Evolutionary conservation across 148 eudicot species (phyloP), one percentile per base, ranked within the genome.

Genomic region (Tetragonia tetragonoides): DNA sequence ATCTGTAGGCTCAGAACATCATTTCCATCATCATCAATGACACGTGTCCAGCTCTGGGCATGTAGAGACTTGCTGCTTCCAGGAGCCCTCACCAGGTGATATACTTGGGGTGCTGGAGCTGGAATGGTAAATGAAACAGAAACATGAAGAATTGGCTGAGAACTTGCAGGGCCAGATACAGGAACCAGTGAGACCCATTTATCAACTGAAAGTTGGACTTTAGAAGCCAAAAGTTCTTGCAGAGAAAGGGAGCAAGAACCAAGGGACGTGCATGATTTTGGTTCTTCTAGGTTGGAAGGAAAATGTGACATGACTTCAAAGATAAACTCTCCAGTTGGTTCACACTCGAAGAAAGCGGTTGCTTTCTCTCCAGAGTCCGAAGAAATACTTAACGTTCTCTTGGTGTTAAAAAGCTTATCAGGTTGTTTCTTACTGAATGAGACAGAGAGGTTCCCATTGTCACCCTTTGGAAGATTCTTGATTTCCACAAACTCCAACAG

Each of bases 281-380:
- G 46, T 63, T 82, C 66, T 37, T 83, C 84, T 81, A 83, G 81
- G 81, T 63, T 75, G 56, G 89, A 85, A 76, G 84, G 63, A 53
- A 83, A 86, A 60, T 70, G 80, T 24, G 86, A 83, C 10, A 83
- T 42, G 69, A 95, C 86, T 79, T 90, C 95, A 77, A 93, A 86
- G 24, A 85, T 78, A 63, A 96, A 79, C 75, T 84, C 77, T 84
- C 98, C 99, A 77, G 82, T 79, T 72, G 98, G 89, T 81, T 91
- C 87, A 82, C 99, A 96, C 2, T 85, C 87, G 84, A 96, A 93
- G 70, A 53, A 82, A 82, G 98, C 99, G 68, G 93, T 91, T 81
- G 86, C 92, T 80, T 93, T 96, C 66, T 85, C 88, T 67, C 86
- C 87, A 46, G 88, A 84, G 76, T 83, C 88, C 6, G 99, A 93